A percentile compares a stretch with the other conserved stretches of the same genome.
These are phyloP conservation scores for Nelumbo lutea DNA, from an alignment of 164 flowering plant species.

Conservation along the genomic window DNA sequence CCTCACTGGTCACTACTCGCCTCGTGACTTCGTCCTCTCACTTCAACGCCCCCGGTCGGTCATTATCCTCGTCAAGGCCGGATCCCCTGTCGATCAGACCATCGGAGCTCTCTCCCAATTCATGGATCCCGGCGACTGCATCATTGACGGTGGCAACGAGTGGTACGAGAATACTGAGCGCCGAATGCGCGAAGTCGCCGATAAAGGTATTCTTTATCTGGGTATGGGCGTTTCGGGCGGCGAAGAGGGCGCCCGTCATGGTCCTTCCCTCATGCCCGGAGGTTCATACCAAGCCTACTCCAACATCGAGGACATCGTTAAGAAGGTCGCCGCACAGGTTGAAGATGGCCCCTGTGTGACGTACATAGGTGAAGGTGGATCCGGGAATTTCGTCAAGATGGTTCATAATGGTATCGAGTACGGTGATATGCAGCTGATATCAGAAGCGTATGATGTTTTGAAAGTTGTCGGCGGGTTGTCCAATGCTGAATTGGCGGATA, in stretches of 20 bases:
- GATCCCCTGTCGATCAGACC: constrained; percentile 20
- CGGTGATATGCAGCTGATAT: constrained; percentile 23
- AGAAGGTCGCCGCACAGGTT: constrained; percentile 20
- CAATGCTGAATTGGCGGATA: constrained; percentile 13
- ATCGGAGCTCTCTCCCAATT: constrained; percentile 8
- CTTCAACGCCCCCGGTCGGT: constrained; percentile 17
- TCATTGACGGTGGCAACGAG: constrained; percentile 25
- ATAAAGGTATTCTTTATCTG: constrained; percentile 12
- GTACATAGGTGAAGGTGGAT: constrained; percentile 18
- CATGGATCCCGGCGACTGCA: constrained; percentile 17
- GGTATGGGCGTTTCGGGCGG: constrained; percentile 28
- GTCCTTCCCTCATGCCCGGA: constrained; percentile 21
- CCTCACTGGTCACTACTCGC: constrained; percentile 14
- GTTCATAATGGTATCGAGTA: constrained; percentile 23
- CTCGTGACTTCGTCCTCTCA: constrained; percentile 19
- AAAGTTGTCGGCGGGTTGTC: constrained; percentile 16
- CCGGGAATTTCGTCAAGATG: constrained; percentile 23
- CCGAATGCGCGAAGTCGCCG: constrained; percentile 6
- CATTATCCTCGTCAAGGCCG: constrained; percentile 21
- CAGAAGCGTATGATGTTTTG: constrained; percentile 21
- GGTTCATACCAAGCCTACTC: constrained; percentile 12
- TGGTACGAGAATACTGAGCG: constrained; percentile 27
- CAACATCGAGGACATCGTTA: constrained; percentile 15
- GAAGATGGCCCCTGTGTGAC: constrained; percentile 24
- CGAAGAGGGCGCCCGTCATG: constrained; percentile 20